Evolutionary conservation across 805 yeast species (phyloP).

Genomic region (Ogataea paradorogensis): DNA sequence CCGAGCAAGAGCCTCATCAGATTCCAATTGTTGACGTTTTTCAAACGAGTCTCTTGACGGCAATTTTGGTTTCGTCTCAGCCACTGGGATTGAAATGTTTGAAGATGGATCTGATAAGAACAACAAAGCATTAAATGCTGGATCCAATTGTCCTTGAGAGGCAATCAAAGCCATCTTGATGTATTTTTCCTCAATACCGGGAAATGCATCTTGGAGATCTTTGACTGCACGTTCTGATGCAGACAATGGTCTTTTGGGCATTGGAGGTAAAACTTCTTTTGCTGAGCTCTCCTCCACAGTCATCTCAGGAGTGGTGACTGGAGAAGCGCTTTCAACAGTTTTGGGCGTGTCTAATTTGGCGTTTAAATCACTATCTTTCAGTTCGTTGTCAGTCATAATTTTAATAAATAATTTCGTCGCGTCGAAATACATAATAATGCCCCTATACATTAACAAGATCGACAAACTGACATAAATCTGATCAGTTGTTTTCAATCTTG

Average conservation of each 20-base stretch:
- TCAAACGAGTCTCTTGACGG: constrained; percentile 34
- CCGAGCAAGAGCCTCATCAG: constrained; percentile 81
- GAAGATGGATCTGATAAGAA: constrained; percentile 71
- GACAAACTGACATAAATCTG: no score
- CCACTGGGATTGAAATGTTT: constrained; percentile 49
- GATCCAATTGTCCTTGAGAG: constrained; percentile 72
- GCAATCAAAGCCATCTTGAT: constrained; percentile 83
- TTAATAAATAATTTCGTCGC: constrained; percentile 16
- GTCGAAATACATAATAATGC: constrained; percentile 1
- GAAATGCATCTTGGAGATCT: constrained; percentile 83
- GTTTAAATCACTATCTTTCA: neutral
- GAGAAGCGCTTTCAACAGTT: neutral
- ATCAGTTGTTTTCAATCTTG: no score
- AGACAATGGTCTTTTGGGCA: constrained; percentile 60
- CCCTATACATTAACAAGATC: neutral
- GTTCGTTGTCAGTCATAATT: constrained; percentile 41
- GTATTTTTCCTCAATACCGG: constrained; percentile 65
- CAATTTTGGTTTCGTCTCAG: constrained; percentile 32
- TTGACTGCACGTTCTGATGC: constrained; percentile 52
- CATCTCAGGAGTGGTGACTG: neutral
- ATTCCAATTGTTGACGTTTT: constrained; percentile 29
- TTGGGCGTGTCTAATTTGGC: constrained; percentile 2
- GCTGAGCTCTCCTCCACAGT: neutral
- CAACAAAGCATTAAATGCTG: constrained; percentile 85
- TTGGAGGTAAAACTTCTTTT: constrained; percentile 38